Base-by-base conservation (phyloP, 257 asterid species). In the Penstemon eatonii region DNA sequence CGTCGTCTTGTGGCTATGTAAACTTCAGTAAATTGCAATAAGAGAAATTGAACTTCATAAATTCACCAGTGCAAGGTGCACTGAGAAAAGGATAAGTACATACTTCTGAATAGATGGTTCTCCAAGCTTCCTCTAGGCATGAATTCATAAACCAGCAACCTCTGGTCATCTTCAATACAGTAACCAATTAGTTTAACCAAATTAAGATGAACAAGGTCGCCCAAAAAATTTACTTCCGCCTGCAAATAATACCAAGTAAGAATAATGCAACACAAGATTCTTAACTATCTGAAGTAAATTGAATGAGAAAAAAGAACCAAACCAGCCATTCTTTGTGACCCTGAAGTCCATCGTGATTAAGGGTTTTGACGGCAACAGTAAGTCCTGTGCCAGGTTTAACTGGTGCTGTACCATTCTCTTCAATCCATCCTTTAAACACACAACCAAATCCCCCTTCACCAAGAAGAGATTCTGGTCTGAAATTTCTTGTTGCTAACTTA, bases 311-410 rank as follows among this genome's bases (percentile, higher is more conserved):
- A 19, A 25, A 75, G 76, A 61, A 56, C 15, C 95, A 11, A 60
- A 93, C 99, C 99, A 93, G 95, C 99, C 99, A 93, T 85, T 93
- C 99, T 86, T 84, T 93, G 83, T 93, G 99, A 69, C 99, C 99
- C 93, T 93, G 99, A 76, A 90, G 87, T 55, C 99, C 97, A 41
- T 93, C 99, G 49, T 87, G 99, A 81, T 93, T 93, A 13, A 93
- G 86, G 71, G 97, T 93, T 70, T 93, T 93, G 75, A 93, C 99
- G 43, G 99, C 99, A 58, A 93, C 97, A 4, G 99, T 93, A 67
- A 93, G 95, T 38, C 99, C 99, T 6, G 97, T 93, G 66, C 99
- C 99, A 18, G 99, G 97, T 79, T 89, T 93, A 56, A 93, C 99
- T 5, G 99, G 99, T 18, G 96, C 97, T 3, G 99, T 93, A 36